Evolutionary conservation across 2,329 filamentous ascomycete species (phyloP).

Genomic region (Boeremia exigua): DNA sequence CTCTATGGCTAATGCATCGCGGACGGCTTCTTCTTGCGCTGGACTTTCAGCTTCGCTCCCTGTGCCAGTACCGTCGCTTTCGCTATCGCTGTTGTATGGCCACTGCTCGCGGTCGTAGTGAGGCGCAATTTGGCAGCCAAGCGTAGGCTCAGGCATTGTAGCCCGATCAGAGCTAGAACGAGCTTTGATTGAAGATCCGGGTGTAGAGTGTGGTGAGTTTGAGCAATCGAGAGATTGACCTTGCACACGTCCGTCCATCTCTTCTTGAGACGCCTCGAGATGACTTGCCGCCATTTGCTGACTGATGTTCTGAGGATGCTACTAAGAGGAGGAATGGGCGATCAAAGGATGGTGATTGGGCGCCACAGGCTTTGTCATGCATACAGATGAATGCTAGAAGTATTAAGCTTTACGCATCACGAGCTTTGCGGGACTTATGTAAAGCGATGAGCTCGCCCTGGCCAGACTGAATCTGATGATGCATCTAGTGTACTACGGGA

Average conservation of each 20-base stretch:
- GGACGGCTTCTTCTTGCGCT: background rate
- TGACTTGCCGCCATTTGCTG: constrained; percentile 6
- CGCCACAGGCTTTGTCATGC: constrained; percentile 1
- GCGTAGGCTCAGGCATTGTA: constrained; percentile 24
- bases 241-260: background rate
- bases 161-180: background rate
- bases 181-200: constrained; percentile 2
- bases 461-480: background rate
- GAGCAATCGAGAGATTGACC: background rate
- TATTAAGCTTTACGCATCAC: constrained; percentile 15
- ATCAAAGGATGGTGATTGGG: background rate
- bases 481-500: no score
- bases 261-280: background rate
- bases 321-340: constrained; percentile 3
- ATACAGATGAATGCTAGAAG: constrained; percentile 10
- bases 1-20: constrained; percentile 21
- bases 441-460: background rate
- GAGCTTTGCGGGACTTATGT: background rate
- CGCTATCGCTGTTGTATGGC: constrained; percentile 20
- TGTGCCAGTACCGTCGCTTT: constrained; percentile 13
- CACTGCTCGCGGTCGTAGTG: constrained; percentile 28
- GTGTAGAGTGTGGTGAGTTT: background rate
- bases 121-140: constrained; percentile 39
- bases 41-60: constrained; percentile 14
- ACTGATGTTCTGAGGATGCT: constrained; percentile 7